Evolutionary conservation across 441 rosid species (phyloP).

Genomic region (Manihot esculenta): DNA sequence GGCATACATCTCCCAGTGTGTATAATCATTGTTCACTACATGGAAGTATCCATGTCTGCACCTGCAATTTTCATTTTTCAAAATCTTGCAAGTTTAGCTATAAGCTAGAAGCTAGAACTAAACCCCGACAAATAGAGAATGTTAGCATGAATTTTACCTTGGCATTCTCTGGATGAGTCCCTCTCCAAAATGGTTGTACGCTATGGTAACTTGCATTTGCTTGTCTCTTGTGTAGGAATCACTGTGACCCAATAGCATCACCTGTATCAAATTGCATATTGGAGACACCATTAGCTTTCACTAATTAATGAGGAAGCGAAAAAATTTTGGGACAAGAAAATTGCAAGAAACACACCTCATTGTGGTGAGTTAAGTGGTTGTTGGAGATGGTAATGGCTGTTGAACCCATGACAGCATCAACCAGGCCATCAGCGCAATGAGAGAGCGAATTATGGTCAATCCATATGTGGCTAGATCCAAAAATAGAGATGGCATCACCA

Average conservation of each 20-base stretch:
- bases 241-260: conserved; percentile 87
- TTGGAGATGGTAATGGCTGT: conserved; percentile 90
- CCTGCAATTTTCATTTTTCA: conserved; percentile 39
- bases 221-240: conserved; percentile 84
- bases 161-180: conserved; percentile 99
- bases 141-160: conserved; percentile 41
- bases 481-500: conserved; percentile 88
- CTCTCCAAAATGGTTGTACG: conserved; percentile 92
- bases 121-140: too few species aligned
- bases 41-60: conserved; percentile 98
- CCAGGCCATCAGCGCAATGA: conserved; percentile 90
- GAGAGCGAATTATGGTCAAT: conserved; percentile 91
- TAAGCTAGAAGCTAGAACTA: neutral
- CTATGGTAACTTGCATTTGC: conserved; percentile 93
- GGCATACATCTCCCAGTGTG: conserved; percentile 99
- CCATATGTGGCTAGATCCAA: conserved; percentile 92
- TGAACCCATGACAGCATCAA: conserved; percentile 95
- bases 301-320: neutral
- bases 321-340: neutral
- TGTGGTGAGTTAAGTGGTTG: conserved; percentile 90
- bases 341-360: conserved; percentile 53
- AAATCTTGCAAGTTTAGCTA: conserved; percentile 1
- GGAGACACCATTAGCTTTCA: conserved; percentile 3
- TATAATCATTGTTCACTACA: conserved; percentile 96
- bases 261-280: conserved; percentile 37